Evolutionary conservation across 2,329 filamentous ascomycete genomes (phyloP), one percentile per base, ranked within the genome.

Genomic region (Penicillium digitatum): DNA sequence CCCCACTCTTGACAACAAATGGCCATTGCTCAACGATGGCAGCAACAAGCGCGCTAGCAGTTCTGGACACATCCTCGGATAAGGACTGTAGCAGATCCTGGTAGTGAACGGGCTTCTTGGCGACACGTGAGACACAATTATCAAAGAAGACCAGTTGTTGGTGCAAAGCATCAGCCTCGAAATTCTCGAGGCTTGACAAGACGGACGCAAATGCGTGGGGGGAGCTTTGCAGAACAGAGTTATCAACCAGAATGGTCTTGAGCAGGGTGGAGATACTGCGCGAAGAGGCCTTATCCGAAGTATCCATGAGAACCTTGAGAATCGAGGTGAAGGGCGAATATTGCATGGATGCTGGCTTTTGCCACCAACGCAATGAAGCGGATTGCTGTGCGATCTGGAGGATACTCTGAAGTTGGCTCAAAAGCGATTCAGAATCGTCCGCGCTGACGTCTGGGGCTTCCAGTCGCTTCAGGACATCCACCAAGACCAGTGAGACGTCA

Each of bases 341-440:
- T 60, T 76, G 72, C 61, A 79, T 52, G 5, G 27, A 27, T 54
- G 58, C 72, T 57, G 81, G 78, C 66, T 89, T 92, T 59, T 88
- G 82, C 77, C 94, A 96, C 93, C 93, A 97, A 59, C 88, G 85
- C 86, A 96, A 94, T 6, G 87, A 86, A 0, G 89, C 85, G 3
- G 91, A 95, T 64, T 87, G 84, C 59, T 85, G 83, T 3, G 92
- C 90, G 68, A 96, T 89, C 29, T 85, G 82, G 18, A 96, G 83
- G 18, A 95, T 78, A 69, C 93, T 89, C 69, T 91, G 87, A 27
- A 96, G 77, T 72, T 95, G 89, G 65, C 92, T 82, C 10, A 88
- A 71, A 22, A 83, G 78, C 44, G 92, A 76, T 1, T 79, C 79
- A 47, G 78, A 72, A 44, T 83, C 78, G 39, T 81, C 78, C 3